Percentiles rank a stretch among this genome's conserved stretches.
phyloP scores from a whole-genome alignment of 148 eudicot genomes.

The Fagopyrum esculentum region DNA sequence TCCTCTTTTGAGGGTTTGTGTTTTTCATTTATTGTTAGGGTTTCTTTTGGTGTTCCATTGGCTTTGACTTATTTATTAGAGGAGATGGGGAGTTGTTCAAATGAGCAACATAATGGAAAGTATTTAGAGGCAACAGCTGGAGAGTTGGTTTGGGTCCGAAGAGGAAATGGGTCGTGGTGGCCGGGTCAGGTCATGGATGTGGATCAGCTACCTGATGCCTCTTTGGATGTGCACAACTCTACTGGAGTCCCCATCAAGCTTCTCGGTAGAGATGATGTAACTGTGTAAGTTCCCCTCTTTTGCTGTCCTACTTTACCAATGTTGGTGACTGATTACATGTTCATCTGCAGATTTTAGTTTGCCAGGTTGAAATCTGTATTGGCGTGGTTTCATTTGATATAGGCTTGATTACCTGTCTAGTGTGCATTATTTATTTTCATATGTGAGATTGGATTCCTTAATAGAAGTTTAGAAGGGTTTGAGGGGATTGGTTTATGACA shows the following conservation, averaged over 20 bases:
- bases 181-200: slow-evolving; percentile 60
- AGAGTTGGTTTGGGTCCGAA: slow-evolving; percentile 75
- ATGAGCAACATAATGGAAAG: slow-evolving; percentile 22
- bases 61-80: slow-evolving; percentile 18
- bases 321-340: background rate
- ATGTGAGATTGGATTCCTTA: background rate
- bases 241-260: slow-evolving; percentile 69
- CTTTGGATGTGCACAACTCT: slow-evolving; percentile 31
- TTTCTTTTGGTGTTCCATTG: background rate
- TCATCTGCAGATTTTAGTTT: background rate
- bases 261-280: slow-evolving; percentile 67
- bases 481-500: background rate
- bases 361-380: background rate
- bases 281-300: slow-evolving; percentile 52
- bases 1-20: background rate
- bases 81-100: slow-evolving; percentile 27
- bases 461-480: background rate
- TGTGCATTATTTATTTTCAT: background rate
- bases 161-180: slow-evolving; percentile 88
- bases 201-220: slow-evolving; percentile 41
- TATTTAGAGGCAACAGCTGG: slow-evolving; percentile 42
- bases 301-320: slow-evolving; percentile 12
- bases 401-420: background rate
- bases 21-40: background rate
- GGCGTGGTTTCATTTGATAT: background rate